These are phyloP conservation scores for Verticillium albo-atrum DNA, from an alignment of 2,329 filamentous ascomycete species.

Conservation along the genomic window DNA sequence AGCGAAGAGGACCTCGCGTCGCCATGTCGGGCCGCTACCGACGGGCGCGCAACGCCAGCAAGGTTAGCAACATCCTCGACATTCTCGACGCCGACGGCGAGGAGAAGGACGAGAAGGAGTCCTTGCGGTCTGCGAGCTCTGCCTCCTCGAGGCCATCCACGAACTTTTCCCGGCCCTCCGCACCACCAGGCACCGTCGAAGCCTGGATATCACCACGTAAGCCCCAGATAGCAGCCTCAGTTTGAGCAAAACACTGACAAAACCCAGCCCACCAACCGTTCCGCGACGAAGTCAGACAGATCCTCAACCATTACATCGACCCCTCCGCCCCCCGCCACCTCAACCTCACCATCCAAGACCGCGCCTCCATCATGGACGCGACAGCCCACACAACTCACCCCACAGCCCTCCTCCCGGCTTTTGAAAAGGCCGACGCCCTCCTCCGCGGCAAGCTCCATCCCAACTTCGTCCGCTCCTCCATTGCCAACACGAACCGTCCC, in stretches of 20 bases:
- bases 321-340: conserved; percentile 28
- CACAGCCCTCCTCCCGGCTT: conserved; percentile 34
- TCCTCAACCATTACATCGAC: conserved; percentile 33
- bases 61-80: conserved; percentile 13
- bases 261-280: conserved; percentile 27
- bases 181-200: background rate
- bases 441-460: conserved; percentile 33
- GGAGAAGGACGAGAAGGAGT: conserved; percentile 1
- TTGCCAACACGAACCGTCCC: conserved; percentile 31
- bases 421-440: conserved; percentile 28
- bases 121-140: background rate
- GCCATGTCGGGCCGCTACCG: conserved; percentile 3
- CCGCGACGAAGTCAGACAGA: conserved; percentile 30
- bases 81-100: conserved; percentile 12
- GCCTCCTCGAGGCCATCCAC: background rate
- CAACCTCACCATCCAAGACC: conserved; percentile 30
- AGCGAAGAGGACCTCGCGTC: conserved; percentile 3
- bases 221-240: background rate
- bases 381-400: conserved; percentile 38
- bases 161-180: background rate
- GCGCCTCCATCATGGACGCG: conserved; percentile 31
- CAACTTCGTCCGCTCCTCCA: conserved; percentile 31
- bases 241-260: background rate
- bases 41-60: conserved; percentile 10
- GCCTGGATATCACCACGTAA: background rate